Evolutionary conservation across 225 moss, liverwort and hornwort genomes (phyloP).

Genomic region (Straminergon stramineum): DNA sequence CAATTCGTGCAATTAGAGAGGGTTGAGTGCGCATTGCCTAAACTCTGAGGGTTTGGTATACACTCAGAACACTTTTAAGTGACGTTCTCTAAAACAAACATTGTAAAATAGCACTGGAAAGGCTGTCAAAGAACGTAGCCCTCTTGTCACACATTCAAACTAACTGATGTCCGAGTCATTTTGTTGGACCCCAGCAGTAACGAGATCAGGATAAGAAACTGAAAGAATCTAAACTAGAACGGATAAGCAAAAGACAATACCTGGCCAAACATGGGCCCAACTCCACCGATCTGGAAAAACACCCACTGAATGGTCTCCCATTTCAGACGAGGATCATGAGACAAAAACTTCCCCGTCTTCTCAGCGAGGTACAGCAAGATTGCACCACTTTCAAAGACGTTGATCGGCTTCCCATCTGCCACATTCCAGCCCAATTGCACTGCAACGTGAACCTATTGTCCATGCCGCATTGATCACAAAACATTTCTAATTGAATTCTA

Average conservation of each 20-base stretch:
- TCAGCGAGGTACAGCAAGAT: slow-evolving; percentile 76
- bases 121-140: neutral
- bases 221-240: neutral
- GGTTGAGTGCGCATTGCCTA: neutral
- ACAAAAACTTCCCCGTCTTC: slow-evolving; percentile 71
- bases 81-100: neutral
- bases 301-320: slow-evolving; percentile 88
- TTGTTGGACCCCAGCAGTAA: neutral
- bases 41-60: neutral
- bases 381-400: slow-evolving; percentile 68
- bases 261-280: slow-evolving; percentile 95
- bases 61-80: neutral
- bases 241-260: neutral
- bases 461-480: neutral
- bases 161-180: neutral
- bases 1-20: neutral
- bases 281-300: slow-evolving; percentile 74
- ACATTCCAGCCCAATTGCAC: neutral
- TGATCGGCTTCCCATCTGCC: slow-evolving; percentile 66
- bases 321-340: slow-evolving; percentile 52
- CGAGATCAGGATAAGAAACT: neutral
- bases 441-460: neutral
- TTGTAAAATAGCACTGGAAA: neutral
- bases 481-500: neutral
- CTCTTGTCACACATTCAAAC: neutral